Conservation (phyloP, 2,329 filamentous ascomycete species). For the Talaromyces sp. region DNA sequence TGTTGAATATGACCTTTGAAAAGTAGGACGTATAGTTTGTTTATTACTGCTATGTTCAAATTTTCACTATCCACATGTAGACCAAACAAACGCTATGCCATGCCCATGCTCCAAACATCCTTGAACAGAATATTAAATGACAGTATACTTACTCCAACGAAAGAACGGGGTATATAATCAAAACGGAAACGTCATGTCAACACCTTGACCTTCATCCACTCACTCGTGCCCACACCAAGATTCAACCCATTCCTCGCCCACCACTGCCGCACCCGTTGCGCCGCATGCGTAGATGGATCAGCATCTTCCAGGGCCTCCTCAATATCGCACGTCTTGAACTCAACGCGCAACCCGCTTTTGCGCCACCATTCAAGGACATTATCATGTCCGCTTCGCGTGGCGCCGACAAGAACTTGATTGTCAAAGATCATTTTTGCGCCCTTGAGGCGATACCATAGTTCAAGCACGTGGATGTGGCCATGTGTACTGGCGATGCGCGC, state of each 20-base stretch:
- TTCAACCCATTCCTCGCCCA: slow-evolving; percentile 85
- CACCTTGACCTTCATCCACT: slow-evolving; percentile 83
- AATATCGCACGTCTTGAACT: slow-evolving; percentile 93
- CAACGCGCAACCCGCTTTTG: slow-evolving; percentile 67
- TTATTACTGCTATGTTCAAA: background rate
- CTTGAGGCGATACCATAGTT: slow-evolving; percentile 75
- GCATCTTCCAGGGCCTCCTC: slow-evolving; percentile 92
- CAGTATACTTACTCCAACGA: background rate
- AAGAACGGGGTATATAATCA: slow-evolving; percentile 18
- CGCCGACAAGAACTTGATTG: slow-evolving; percentile 77
- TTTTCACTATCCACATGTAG: background rate
- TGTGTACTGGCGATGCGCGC: slow-evolving; percentile 81
- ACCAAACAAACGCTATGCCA: slow-evolving; percentile 3
- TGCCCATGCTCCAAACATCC: background rate
- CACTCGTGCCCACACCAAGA: slow-evolving; percentile 75
- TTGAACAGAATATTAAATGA: no score
- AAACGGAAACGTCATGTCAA: slow-evolving; percentile 39
- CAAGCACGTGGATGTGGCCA: slow-evolving; percentile 78
- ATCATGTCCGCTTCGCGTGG: slow-evolving; percentile 82
- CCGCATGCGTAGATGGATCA: slow-evolving; percentile 60
- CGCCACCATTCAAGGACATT: slow-evolving; percentile 93
- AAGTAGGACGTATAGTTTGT: background rate
- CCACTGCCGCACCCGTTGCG: slow-evolving; percentile 75
- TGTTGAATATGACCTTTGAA: background rate
- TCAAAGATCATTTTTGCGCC: slow-evolving; percentile 79